Conservation (phyloP, 2,329 filamentous ascomycete genomes). For the Grosmannia penicillata region DNA sequence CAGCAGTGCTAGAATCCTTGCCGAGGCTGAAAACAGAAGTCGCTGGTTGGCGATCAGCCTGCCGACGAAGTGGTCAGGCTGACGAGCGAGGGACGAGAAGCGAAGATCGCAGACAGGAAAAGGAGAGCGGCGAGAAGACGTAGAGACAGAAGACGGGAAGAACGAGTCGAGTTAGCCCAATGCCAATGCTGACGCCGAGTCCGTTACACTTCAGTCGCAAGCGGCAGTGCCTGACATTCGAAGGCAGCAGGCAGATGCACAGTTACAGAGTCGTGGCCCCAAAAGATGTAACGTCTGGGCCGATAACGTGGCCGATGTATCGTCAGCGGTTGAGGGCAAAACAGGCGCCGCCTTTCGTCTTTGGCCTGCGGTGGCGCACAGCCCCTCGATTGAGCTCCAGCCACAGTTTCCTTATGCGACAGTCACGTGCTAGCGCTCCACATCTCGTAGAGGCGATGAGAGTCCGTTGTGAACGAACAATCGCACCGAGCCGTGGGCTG, state of each 20-base stretch:
- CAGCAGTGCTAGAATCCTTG: too few relatives aligned
- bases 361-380: neutral
- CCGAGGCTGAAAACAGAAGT: neutral
- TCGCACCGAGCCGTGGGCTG: too few relatives aligned
- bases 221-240: too few relatives aligned
- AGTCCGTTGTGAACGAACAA: too few relatives aligned
- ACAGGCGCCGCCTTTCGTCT: neutral
- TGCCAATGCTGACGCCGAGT: neutral
- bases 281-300: too few relatives aligned
- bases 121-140: neutral
- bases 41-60: neutral
- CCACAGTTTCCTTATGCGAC: neutral
- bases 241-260: too few relatives aligned
- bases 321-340: neutral
- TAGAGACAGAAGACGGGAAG: too few relatives aligned
- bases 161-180: too few relatives aligned
- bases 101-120: neutral
- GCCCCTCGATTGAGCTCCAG: slow-evolving; percentile 2
- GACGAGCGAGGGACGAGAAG: neutral
- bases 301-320: too few relatives aligned
- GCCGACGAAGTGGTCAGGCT: neutral
- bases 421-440: neutral
- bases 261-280: too few relatives aligned
- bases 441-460: too few relatives aligned
- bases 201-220: neutral